A percentile compares a stretch with the other conserved stretches of the same genome.
Conservation (phyloP, 2,329 filamentous ascomycete genomes). For the Neobulgaria alba region DNA sequence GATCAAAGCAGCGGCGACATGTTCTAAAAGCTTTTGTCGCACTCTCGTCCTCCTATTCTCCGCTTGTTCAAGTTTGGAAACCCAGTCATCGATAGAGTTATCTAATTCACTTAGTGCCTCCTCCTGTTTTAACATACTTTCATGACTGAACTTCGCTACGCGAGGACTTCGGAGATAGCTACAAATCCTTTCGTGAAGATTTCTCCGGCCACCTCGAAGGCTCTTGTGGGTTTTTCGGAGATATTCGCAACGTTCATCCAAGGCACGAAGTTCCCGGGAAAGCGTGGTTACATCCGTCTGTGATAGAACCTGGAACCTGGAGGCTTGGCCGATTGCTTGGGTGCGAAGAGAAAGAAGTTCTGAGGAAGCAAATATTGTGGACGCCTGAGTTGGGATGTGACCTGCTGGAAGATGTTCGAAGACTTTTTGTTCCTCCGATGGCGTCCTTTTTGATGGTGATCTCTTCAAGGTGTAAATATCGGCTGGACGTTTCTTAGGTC, state of each 20-base stretch:
- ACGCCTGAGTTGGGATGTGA: constrained; percentile 44
- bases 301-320: constrained; percentile 55
- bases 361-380: constrained; percentile 35
- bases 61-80: constrained; percentile 68
- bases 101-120: constrained; percentile 72
- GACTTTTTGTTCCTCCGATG: constrained; percentile 41
- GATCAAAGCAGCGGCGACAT: constrained; percentile 64
- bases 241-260: constrained; percentile 74
- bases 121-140: constrained; percentile 71
- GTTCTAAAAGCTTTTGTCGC: constrained; percentile 72
- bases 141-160: constrained; percentile 62
- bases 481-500: constrained; percentile 47
- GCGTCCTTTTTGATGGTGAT: constrained; percentile 1
- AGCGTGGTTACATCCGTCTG: constrained; percentile 55
- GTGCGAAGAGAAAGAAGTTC: constrained; percentile 46
- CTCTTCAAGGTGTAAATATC: constrained; percentile 28
- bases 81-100: constrained; percentile 71
- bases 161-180: constrained; percentile 66
- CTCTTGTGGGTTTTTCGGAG: constrained; percentile 69
- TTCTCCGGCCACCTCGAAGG: constrained; percentile 65
- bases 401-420: constrained; percentile 56
- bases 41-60: constrained; percentile 70
- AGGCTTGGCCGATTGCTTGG: constrained; percentile 54
- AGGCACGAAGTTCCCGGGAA: constrained; percentile 61
- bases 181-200: constrained; percentile 69